Percentiles rank a stretch among this genome's conserved stretches.
Evolutionary conservation across 306 rosid genomes (phyloP).

Genomic region (Begonia masoniana): DNA sequence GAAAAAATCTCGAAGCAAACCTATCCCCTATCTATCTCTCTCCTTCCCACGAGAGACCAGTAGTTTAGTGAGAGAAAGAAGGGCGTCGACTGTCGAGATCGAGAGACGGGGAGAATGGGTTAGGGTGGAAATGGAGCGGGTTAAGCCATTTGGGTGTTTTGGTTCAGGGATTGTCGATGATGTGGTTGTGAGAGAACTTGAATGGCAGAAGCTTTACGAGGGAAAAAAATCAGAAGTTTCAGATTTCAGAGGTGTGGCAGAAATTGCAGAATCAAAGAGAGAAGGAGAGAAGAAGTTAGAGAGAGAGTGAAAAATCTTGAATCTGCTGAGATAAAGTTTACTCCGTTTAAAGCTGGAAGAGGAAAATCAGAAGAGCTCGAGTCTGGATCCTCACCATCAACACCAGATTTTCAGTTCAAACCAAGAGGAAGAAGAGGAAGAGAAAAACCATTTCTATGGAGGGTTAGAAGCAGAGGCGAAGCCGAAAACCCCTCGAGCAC

Average conservation of each 20-base stretch:
- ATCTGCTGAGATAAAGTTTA: too few species aligned
- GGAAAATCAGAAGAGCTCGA: constrained; percentile 10
- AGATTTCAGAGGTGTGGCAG: background rate
- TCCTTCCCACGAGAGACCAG: too few species aligned
- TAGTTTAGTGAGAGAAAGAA: too few species aligned
- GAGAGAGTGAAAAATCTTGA: background rate
- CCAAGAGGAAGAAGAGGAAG: constrained; percentile 11
- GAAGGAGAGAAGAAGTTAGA: background rate
- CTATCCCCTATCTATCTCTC: too few species aligned
- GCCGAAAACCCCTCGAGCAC: constrained; percentile 1
- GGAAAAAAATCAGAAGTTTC: background rate
- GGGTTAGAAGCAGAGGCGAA: constrained; percentile 8
- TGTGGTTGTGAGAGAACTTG: background rate
- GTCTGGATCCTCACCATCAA: constrained; percentile 15
- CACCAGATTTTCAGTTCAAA: constrained; percentile 9
- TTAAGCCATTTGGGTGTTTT: too few species aligned
- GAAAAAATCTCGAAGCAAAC: too few species aligned
- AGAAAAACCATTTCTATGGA: constrained; percentile 8
- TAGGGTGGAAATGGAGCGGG: constrained; percentile 3
- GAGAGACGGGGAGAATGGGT: constrained; percentile 1
- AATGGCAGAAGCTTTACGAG: background rate
- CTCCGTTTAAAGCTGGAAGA: constrained; percentile 17
- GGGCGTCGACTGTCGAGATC: too few species aligned
- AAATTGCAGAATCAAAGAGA: background rate
- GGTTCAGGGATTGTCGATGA: too few species aligned